Evolutionary conservation across 2,329 filamentous ascomycete species (phyloP), one percentile per base, ranked within the genome.

Genomic region (Arachnopeziza araneosa): DNA sequence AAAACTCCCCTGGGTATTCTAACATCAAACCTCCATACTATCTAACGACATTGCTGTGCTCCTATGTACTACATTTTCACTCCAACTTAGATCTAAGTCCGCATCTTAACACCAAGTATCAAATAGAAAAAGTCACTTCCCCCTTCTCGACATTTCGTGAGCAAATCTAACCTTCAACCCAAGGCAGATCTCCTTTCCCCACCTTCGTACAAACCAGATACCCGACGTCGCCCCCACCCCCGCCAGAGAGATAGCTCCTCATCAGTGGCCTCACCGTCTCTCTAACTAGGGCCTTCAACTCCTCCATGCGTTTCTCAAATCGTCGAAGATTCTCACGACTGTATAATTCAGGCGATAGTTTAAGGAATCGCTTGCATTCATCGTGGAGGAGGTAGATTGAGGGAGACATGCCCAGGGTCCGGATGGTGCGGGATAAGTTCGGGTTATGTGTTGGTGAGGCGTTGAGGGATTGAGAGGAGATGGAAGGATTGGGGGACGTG

Each of bases 361-460:
- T 96, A 56, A 97, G 81, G 69, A 97, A 97, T 23, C 85, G 85
- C 75, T 96, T 97, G 72, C 93, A 89, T 65, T 96, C 93, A 66
- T 96, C 92, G 72, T 93, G 91, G 1, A 79, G 75, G 5, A 98
- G 83, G 71, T 95, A 97, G 0, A 81, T 79, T 10, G 80, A 74
- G 0, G 83, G 77, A 3, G 78, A 78, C 1, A 83, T 77, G 32
- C 91, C 92, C 9, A 97, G 80, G 1, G 88, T 82, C 50, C 91
- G 85, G 74, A 93, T 96, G 1, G 93, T 84, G 52, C 88, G 84
- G 2, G 91, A 91, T 1, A 85, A 73, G 19, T 83, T 80, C 1
- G 84, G 81, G 48, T 86, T 77, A 75, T 62, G 54, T 76, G 72
- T 14, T 77, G 72, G 36, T 74, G 64, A 49, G 53, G 52, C 23